Evolutionary conservation across 768 basidiomycete species (phyloP), one percentile per base, ranked within the genome.

Genomic region (Gymnopilus dilepis): DNA sequence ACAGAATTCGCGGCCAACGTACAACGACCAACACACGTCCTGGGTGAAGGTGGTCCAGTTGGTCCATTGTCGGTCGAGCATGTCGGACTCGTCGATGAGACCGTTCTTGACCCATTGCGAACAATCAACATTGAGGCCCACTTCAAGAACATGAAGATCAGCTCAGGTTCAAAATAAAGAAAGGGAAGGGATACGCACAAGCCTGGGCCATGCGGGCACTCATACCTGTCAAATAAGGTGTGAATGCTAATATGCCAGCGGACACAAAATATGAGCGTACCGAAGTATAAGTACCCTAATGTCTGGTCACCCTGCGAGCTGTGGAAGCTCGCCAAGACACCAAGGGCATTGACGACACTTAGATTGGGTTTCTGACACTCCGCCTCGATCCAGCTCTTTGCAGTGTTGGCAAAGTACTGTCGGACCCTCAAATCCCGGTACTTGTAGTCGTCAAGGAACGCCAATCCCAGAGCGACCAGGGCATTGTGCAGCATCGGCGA

Each of bases 401-500:
- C 81, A 28, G 71, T 70, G 15, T 75, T 70, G 33, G 77, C 78
- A 50, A 81, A 82, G 31, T 76, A 75, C 45, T 76, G 74, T 6
- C 82, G 76, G 0, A 80, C 65, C 60, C 77, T 79, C 55, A 78
- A 64, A 63, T 82, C 80, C 17, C 78, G 70, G 56, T 82, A 74
- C 45, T 68, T 69, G 6, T 78, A 79, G 22, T 82, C 79, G 38
- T 83, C 82, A 1, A 80, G 77, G 43, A 82, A 80, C 0, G 78
- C 79, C 6, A 76, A 68, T 3, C 75, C 81, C 22, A 83, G 61
- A 0, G 82, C 76, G 4, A 91, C 72, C 2, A 88, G 77, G 1
- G 87, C 80, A 64, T 91, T 91, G 73, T 91, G 89, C 7, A 90
- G 78, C 83, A 90, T 86, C 0, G 89, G 87, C 2, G 87, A 88